Evolutionary conservation across 805 yeast genomes (phyloP).

Genomic region (Kuraishia molischiana): DNA sequence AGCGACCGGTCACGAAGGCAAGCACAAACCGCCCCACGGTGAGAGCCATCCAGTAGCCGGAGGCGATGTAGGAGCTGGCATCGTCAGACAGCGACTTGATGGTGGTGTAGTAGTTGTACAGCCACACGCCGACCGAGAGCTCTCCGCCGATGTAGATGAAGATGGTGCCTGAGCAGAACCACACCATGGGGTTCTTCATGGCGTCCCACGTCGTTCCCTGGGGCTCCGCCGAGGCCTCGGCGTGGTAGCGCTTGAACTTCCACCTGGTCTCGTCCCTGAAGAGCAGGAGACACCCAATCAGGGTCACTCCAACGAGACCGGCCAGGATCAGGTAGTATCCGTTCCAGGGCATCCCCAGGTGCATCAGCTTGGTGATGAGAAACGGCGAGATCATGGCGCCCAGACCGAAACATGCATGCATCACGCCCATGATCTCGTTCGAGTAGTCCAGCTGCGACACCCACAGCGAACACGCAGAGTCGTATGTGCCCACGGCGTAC

Average conservation of each 20-base stretch:
- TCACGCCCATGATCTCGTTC: constrained; percentile 38
- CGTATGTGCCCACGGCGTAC: constrained; percentile 45
- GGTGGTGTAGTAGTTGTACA: constrained; percentile 34
- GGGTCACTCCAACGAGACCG: constrained; percentile 14
- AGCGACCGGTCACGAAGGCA: constrained; percentile 39
- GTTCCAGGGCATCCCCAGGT: constrained; percentile 31
- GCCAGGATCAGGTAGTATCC: constrained; percentile 31
- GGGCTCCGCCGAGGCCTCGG: constrained; percentile 6
- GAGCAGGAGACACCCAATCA: constrained; percentile 15
- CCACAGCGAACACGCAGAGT: constrained; percentile 47
- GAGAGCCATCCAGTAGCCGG: constrained; percentile 41
- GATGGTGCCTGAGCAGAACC: constrained; percentile 29
- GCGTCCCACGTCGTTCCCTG: constrained; percentile 10
- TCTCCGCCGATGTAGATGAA: constrained; percentile 45
- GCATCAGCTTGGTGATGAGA: constrained; percentile 29
- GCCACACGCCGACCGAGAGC: constrained; percentile 43
- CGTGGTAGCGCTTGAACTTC: constrained; percentile 26
- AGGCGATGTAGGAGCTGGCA: constrained; percentile 35
- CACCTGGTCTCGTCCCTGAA: constrained; percentile 34
- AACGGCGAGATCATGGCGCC: constrained; percentile 46
- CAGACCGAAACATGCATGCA: constrained; percentile 44
- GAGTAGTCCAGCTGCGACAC: constrained; percentile 34
- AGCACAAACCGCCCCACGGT: constrained; percentile 36
- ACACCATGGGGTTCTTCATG: constrained; percentile 25
- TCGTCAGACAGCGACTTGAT: constrained; percentile 26